phyloP scores from a whole-genome alignment of 257 asterid genomes.

The Jaltomata sinuosa region DNA sequence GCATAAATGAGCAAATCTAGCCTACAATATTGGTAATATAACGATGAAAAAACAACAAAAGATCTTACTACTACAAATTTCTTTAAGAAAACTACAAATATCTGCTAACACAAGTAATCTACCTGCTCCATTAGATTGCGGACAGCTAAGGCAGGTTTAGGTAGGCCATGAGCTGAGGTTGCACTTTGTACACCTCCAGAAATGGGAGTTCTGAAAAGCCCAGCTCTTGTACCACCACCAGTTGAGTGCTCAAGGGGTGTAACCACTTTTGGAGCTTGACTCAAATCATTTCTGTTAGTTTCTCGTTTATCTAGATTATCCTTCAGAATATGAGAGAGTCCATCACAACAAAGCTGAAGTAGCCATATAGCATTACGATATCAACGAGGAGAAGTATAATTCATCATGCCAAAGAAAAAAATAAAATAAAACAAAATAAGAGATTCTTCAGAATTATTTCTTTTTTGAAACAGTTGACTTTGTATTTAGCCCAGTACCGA shows the following conservation, averaged over 20 bases:
- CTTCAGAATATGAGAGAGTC: constrained; percentile 66
- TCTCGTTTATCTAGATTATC: constrained; percentile 43
- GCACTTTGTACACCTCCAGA: constrained; percentile 99
- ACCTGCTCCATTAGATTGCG: constrained; percentile 99
- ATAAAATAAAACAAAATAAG: neutral
- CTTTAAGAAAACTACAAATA: neutral
- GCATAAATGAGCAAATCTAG: constrained; percentile 96
- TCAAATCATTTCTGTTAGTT: constrained; percentile 20
- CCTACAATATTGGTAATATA: constrained; percentile 36
- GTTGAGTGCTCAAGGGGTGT: constrained; percentile 30
- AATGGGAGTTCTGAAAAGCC: constrained; percentile 95
- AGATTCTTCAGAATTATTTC: neutral
- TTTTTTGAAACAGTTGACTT: no score
- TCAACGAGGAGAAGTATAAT: constrained; percentile 19
- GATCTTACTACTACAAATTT: neutral
- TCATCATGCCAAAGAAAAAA: constrained; percentile 4
- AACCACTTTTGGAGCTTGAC: constrained; percentile 15
- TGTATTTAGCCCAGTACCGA: no score
- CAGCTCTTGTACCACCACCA: constrained; percentile 82
- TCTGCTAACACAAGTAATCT: neutral
- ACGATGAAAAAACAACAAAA: neutral
- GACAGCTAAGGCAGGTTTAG: constrained; percentile 93
- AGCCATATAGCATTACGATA: constrained; percentile 33
- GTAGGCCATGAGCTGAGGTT: constrained; percentile 91
- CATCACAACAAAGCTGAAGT: constrained; percentile 45